A percentile compares a stretch with the other conserved stretches of the same genome.
Conservation (phyloP, 306 rosid species). For the Malus asiatica region DNA sequence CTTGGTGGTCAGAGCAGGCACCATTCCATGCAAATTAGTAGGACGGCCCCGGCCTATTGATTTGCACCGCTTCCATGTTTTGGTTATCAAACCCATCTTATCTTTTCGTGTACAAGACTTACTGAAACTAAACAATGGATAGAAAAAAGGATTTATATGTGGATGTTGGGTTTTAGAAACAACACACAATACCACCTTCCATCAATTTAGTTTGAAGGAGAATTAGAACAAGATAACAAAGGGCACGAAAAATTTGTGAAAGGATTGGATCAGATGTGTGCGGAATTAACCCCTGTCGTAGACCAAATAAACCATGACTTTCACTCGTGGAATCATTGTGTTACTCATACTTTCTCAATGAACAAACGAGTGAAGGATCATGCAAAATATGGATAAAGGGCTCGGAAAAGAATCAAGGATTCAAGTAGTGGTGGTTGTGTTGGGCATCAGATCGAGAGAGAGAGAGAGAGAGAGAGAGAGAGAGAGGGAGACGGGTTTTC, state of each 20-base stretch:
- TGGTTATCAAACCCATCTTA: slow-evolving; percentile 48
- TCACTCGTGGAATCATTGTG: slow-evolving; percentile 62
- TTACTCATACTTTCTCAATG: slow-evolving; percentile 42
- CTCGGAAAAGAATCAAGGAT: background rate
- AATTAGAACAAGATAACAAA: background rate
- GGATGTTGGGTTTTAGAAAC: slow-evolving; percentile 4
- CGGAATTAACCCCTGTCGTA: slow-evolving; percentile 62
- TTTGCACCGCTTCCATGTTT: slow-evolving; percentile 86
- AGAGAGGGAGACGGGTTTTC: background rate
- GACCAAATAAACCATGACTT: slow-evolving; percentile 48
- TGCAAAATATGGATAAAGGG: background rate
- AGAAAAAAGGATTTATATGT: background rate
- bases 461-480: too few species aligned
- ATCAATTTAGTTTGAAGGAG: background rate
- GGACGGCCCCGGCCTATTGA: slow-evolving; percentile 49
- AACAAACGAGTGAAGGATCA: background rate
- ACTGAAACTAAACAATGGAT: background rate
- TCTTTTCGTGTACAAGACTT: background rate
- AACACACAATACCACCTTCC: background rate
- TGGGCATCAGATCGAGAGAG: background rate
- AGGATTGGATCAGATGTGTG: background rate
- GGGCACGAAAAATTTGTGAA: background rate
- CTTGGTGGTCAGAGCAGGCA: slow-evolving; percentile 22
- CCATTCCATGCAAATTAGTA: background rate
- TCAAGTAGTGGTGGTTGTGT: background rate